Evolutionary conservation across 495 filamentous ascomycete species (phyloP), one percentile per base, ranked within the genome.

Genomic region (Aspergillus mulundensis): DNA sequence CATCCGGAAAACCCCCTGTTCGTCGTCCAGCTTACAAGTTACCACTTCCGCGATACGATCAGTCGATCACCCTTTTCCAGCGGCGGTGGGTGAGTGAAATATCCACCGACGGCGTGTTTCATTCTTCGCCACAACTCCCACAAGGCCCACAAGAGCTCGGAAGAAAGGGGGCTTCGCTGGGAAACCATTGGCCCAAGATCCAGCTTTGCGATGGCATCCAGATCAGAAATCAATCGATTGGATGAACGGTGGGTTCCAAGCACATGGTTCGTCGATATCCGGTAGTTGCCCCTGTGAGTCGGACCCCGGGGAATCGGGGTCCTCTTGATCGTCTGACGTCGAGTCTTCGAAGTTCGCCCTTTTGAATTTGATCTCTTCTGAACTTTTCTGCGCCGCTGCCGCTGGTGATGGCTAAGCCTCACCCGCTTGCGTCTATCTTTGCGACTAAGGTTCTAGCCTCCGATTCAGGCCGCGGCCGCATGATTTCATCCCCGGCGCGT

Each of bases 41-140:
- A 18, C 32, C 21, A 23, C 11, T 16, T 42, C 25, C 49, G 16
- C 24, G 43, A 40, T 39, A 38, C 14, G 12, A 38, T 38, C 34
- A 38, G 34, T 23, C 42, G 43, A 55, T 48, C 43, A 15, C 18
- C 34, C 18, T 16, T 25, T 48, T 32, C 12, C 44, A 47, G 24
- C 25, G 10, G 15, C 10, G 15, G 16, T 12, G 5, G 38, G 18
- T 16, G 38, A 16, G 5, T 5, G 38, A 40, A 32, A 55, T 28
- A 3, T 41, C 3, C 21, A 38, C 24, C 40, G 53, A 47, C 45
- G 38, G 45, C 45, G 34, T 44, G 45, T 56, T 56, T 49, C 44
- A 56, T 1, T n/a, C 42, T 24, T n/a, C 20, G 32, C 53, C 53
- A 55, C 44, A 40, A 23, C 45, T n/a, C 25, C 53, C 53, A 49